Conservation (phyloP, 2,329 filamentous ascomycete species). For the Talaromyces sp. region DNA sequence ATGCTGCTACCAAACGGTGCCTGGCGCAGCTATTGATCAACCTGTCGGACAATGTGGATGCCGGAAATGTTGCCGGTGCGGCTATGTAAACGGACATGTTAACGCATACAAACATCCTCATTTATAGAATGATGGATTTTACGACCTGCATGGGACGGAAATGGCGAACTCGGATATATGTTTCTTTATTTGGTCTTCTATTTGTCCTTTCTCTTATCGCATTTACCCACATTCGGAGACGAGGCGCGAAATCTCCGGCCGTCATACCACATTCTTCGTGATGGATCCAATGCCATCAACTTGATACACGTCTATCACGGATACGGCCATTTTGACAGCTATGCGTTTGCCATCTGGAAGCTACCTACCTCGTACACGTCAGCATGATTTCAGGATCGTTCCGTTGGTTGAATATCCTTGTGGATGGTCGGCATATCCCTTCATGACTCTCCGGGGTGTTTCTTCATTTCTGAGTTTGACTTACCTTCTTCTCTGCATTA, state of each 20-base stretch:
- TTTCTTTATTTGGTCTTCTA: conserved; percentile 25
- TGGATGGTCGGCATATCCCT: conserved; percentile 32
- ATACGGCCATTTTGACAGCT: not conserved
- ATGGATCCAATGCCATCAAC: not conserved
- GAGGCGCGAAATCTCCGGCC: not conserved
- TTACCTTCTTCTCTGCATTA: conserved; percentile 24
- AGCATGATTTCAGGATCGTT: conserved; percentile 27
- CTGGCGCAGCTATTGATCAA: conserved; percentile 97
- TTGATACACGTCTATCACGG: not conserved
- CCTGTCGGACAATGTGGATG: conserved; percentile 79
- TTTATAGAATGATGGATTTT: conserved; percentile 31
- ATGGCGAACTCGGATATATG: conserved; percentile 37
- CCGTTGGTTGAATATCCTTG: conserved; percentile 31
- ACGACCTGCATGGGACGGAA: conserved; percentile 42
- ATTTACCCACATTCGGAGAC: not conserved
- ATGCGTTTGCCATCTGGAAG: conserved; percentile 2
- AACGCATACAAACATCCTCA: conserved; percentile 34
- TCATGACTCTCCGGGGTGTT: conserved; percentile 15
- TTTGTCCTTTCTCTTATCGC: conserved; percentile 11
- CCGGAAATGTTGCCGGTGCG: conserved; percentile 39
- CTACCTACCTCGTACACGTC: conserved; percentile 9
- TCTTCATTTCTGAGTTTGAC: not conserved
- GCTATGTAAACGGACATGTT: conserved; percentile 32
- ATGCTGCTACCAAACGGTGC: conserved; percentile 95
- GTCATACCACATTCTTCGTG: not conserved